Evolutionary conservation across 441 rosid species (phyloP).

Genomic region (Brassica balearica): DNA sequence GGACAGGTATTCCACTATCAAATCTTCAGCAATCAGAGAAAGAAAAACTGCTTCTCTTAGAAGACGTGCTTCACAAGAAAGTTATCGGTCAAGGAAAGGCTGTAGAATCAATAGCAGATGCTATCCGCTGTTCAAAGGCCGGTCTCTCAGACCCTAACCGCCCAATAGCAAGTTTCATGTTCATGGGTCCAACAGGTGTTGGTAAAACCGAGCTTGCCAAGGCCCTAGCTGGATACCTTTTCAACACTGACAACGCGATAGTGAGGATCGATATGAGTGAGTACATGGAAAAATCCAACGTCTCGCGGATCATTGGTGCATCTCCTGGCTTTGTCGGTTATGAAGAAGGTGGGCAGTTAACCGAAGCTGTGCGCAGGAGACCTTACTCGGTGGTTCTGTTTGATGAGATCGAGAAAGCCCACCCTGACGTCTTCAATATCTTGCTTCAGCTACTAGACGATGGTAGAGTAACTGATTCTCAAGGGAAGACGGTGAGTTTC

Average conservation of each 20-base stretch:
- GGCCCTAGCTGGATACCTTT: conserved; percentile 37
- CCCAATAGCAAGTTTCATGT: conserved; percentile 67
- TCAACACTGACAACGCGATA: conserved; percentile 36
- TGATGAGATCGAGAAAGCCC: conserved; percentile 43
- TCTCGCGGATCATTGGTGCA: conserved; percentile 35
- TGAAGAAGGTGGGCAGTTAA: conserved; percentile 41
- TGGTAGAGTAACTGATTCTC: conserved; percentile 37
- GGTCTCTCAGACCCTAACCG: conserved; percentile 40
- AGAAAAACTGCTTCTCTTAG: conserved; percentile 48
- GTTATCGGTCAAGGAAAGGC: conserved; percentile 89
- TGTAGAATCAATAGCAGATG: conserved; percentile 49
- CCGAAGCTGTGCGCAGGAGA: conserved; percentile 38
- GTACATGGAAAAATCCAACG: conserved; percentile 35
- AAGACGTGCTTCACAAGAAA: conserved; percentile 80
- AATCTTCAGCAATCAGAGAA: conserved; percentile 42
- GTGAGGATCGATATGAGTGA: conserved; percentile 42
- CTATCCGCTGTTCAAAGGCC: conserved; percentile 34
- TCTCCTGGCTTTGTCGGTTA: conserved; percentile 40
- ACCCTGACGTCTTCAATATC: conserved; percentile 38
- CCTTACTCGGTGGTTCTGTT: conserved; percentile 38
- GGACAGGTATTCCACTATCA: conserved; percentile 30
- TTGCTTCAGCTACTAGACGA: conserved; percentile 36
- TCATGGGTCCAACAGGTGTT: conserved; percentile 54
- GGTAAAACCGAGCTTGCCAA: conserved; percentile 42
- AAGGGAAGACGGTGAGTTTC: conserved; percentile 68